Evolutionary conservation across 108 stramenopile genomes (phyloP).

Genomic region (Schizochytrium sp.): DNA sequence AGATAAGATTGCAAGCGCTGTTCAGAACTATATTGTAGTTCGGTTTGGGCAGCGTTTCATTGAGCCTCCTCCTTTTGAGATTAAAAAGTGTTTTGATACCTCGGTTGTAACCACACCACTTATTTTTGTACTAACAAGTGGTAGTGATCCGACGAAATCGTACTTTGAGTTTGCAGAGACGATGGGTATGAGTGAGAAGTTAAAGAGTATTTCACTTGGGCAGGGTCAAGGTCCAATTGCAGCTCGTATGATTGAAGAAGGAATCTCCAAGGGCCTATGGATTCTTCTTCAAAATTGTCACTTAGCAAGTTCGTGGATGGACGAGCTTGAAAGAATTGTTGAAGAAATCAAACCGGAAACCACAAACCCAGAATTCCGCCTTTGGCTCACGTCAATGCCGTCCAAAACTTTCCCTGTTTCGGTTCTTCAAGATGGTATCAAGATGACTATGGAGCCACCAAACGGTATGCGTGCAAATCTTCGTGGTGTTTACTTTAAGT

Average conservation of each 20-base stretch:
- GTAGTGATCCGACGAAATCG: conserved; percentile 78
- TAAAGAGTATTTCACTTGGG: conserved; percentile 75
- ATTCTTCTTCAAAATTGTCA: conserved; percentile 81
- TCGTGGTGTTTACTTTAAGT: conserved; percentile 71
- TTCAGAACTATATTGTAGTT: conserved; percentile 69
- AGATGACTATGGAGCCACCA: conserved; percentile 80
- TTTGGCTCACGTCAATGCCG: conserved; percentile 78
- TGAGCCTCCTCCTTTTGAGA: conserved; percentile 77
- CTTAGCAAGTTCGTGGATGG: conserved; percentile 75
- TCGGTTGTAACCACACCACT: conserved; percentile 72
- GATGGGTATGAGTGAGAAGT: conserved; percentile 61
- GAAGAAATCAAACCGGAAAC: conserved; percentile 72
- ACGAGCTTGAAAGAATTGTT: conserved; percentile 73
- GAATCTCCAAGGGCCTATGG: conserved; percentile 74
- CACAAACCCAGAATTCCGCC: conserved; percentile 75
- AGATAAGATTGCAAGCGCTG: conserved; percentile 70
- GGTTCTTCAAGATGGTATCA: conserved; percentile 74
- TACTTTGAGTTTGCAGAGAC: conserved; percentile 73
- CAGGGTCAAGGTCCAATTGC: conserved; percentile 78
- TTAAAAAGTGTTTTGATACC: conserved; percentile 71
- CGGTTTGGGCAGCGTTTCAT: conserved; percentile 71
- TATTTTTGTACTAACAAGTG: conserved; percentile 76
- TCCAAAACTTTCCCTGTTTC: conserved; percentile 74
- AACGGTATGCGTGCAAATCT: conserved; percentile 76
- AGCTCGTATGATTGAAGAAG: conserved; percentile 70